These are phyloP conservation scores for Chalara sp. DNA, from an alignment of 2,329 filamentous ascomycete species.

Conservation along the genomic window DNA sequence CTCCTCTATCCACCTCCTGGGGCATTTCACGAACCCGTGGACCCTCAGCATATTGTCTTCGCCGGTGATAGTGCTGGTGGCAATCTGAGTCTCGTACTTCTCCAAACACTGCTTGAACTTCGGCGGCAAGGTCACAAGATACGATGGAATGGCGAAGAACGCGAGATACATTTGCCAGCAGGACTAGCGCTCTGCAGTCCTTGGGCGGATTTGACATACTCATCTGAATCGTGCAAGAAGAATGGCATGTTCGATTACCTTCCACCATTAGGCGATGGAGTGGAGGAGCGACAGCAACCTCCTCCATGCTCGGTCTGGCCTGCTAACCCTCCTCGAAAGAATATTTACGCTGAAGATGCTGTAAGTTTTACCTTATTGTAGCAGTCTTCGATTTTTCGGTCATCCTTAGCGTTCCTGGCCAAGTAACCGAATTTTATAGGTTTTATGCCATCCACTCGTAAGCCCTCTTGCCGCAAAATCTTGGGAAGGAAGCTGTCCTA, in stretches of 20 bases:
- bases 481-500: slow-evolving; percentile 58
- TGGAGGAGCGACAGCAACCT: slow-evolving; percentile 26
- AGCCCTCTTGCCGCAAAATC: slow-evolving; percentile 49
- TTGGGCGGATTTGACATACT: slow-evolving; percentile 66
- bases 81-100: slow-evolving; percentile 58
- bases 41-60: slow-evolving; percentile 60
- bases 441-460: slow-evolving; percentile 60
- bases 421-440: not conserved
- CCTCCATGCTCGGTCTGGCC: slow-evolving; percentile 53
- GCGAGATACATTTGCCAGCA: slow-evolving; percentile 59
- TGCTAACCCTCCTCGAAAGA: slow-evolving; percentile 42
- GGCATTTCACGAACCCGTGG: slow-evolving; percentile 59
- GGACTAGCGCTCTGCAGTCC: slow-evolving; percentile 57
- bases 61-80: slow-evolving; percentile 70
- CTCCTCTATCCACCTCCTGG: slow-evolving; percentile 61
- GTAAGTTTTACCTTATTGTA: slow-evolving; percentile 1
- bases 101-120: slow-evolving; percentile 64
- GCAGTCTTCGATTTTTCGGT: too few relatives aligned
- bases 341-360: slow-evolving; percentile 48
- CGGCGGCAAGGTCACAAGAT: slow-evolving; percentile 40
- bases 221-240: slow-evolving; percentile 45
- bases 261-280: slow-evolving; percentile 29
- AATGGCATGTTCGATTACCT: slow-evolving; percentile 60
- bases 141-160: slow-evolving; percentile 51
- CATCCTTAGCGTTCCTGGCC: too few relatives aligned